Evolutionary conservation across 2,329 filamentous ascomycete genomes (phyloP).

Genomic region (Ampelomyces quisqualis): DNA sequence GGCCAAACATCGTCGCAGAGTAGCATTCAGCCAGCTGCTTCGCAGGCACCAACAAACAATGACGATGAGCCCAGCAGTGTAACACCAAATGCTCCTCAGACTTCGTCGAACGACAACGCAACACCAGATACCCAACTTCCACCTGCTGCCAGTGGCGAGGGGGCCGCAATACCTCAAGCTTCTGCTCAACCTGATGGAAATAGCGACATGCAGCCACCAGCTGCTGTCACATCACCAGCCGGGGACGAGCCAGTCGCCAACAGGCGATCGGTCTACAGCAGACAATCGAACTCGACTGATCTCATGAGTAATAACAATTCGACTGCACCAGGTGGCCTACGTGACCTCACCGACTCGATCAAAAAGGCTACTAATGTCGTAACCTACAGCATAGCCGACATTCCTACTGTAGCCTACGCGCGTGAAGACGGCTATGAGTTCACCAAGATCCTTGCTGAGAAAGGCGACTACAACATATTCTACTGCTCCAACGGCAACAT

Average conservation of each 20-base stretch:
- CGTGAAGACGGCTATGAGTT: neutral
- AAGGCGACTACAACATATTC: neutral
- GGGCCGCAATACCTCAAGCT: too few relatives aligned
- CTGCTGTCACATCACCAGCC: neutral
- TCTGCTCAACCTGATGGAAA: neutral
- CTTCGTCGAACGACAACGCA: neutral
- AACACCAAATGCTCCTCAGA: neutral
- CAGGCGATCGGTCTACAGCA: neutral
- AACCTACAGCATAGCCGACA: neutral
- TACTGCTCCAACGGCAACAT: constrained; percentile 1
- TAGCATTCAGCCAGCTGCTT: neutral
- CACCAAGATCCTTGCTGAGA: neutral
- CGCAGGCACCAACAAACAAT: neutral
- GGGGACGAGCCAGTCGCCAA: neutral
- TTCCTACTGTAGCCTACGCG: neutral
- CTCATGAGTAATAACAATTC: neutral
- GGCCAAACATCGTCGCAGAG: too few relatives aligned
- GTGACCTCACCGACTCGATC: neutral
- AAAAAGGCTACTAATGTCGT: neutral
- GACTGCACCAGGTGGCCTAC: neutral
- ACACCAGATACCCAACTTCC: too few relatives aligned
- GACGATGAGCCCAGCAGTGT: neutral
- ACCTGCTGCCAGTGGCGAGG: too few relatives aligned
- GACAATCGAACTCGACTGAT: neutral
- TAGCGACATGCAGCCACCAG: neutral